Evolutionary conservation across 441 rosid species (phyloP).

Genomic region (Sinapis alba): DNA sequence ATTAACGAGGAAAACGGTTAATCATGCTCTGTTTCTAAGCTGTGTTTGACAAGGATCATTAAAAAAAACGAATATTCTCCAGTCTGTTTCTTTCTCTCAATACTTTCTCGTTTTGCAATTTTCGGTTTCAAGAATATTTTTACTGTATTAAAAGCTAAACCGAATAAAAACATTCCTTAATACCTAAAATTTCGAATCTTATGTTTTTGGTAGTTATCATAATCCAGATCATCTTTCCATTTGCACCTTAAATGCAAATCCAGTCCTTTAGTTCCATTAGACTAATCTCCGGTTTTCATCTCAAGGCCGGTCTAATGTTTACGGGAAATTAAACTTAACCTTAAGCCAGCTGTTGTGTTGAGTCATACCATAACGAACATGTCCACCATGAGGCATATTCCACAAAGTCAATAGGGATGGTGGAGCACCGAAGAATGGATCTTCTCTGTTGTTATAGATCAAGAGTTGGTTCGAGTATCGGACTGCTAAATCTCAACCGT

Average conservation of each 20-base stretch:
- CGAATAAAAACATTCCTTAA: background rate
- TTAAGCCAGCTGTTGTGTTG: slow-evolving; percentile 8
- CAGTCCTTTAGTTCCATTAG: background rate
- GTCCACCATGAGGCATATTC: background rate
- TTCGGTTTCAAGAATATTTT: background rate
- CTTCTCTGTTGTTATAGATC: slow-evolving; percentile 68
- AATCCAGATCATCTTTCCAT: background rate
- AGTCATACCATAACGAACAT: background rate
- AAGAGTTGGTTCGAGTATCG: slow-evolving; percentile 63
- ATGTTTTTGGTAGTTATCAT: background rate
- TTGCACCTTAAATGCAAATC: background rate
- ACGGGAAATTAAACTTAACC: background rate
- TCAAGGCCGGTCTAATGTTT: background rate
- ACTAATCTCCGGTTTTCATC: background rate
- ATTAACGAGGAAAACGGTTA: slow-evolving; percentile 24
- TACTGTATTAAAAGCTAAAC: background rate
- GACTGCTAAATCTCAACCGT: background rate
- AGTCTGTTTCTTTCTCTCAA: slow-evolving; percentile 21
- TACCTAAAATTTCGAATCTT: background rate
- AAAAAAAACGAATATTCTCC: slow-evolving; percentile 2
- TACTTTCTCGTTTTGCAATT: slow-evolving; percentile 10
- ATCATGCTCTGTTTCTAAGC: slow-evolving; percentile 33
- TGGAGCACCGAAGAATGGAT: slow-evolving; percentile 47
- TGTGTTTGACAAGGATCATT: slow-evolving; percentile 26
- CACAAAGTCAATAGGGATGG: slow-evolving; percentile 35